phyloP scores from a whole-genome alignment of 345 rosid genomes.

The Microcos paniculata region DNA sequence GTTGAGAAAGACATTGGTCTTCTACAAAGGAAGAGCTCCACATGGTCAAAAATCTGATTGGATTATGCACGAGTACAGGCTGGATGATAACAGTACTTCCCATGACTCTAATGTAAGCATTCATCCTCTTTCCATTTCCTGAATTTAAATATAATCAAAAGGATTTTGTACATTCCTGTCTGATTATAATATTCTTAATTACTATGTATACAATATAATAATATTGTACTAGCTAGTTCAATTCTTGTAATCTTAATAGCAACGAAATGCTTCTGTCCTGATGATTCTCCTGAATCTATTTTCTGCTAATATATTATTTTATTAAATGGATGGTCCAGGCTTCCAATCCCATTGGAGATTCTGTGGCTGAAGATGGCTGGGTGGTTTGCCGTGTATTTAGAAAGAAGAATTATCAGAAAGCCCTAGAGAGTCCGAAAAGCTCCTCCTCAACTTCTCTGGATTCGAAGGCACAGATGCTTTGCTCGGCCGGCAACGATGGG shows the following conservation, averaged over 20 bases:
- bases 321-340: constrained; percentile 23
- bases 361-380: constrained; percentile 84
- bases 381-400: constrained; percentile 92
- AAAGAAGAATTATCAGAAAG: constrained; percentile 89
- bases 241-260: neutral
- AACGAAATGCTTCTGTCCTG: no score
- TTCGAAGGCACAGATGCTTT: constrained; percentile 40
- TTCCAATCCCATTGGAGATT: constrained; percentile 47
- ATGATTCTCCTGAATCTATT: neutral
- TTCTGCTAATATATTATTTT: neutral
- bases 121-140: neutral
- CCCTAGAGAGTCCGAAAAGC: constrained; percentile 67
- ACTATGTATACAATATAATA: no score
- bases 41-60: constrained; percentile 97
- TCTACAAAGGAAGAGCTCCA: constrained; percentile 93
- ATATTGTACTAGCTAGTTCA: no score
- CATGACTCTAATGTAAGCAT: constrained; percentile 43
- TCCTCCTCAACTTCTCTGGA: constrained; percentile 46
- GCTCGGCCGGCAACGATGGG: constrained; percentile 32
- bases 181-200: no score
- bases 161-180: no score
- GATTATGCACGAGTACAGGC: constrained; percentile 99
- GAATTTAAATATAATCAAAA: no score
- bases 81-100: constrained; percentile 60
- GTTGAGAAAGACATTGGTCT: constrained; percentile 86